These are phyloP conservation scores for Cercospora sojina DNA, from an alignment of 2,329 filamentous ascomycete species.

Conservation along the genomic window DNA sequence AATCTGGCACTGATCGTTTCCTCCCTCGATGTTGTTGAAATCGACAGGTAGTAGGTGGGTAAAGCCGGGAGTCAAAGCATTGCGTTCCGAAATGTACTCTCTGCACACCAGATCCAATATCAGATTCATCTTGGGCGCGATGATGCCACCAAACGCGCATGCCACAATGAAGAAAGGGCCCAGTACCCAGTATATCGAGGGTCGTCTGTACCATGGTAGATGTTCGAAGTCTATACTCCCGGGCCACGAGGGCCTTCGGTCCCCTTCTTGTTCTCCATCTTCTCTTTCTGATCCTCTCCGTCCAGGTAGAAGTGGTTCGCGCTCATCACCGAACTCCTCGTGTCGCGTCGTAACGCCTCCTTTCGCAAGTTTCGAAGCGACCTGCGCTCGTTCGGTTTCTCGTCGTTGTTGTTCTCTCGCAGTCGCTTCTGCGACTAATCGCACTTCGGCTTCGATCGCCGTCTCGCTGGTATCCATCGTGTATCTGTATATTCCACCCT, in stretches of 20 bases:
- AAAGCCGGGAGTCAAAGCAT: constrained; percentile 53
- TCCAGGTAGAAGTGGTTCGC: constrained; percentile 29
- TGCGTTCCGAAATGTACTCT: constrained; percentile 72
- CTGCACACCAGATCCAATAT: constrained; percentile 81
- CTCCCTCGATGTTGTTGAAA: constrained; percentile 53
- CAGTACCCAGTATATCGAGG: constrained; percentile 78
- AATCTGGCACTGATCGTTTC: constrained; percentile 77
- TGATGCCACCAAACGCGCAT: constrained; percentile 78
- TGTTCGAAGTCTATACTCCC: constrained; percentile 55
- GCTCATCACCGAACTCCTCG: constrained; percentile 27
- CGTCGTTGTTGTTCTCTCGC: constrained; percentile 19
- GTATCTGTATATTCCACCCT: not conserved
- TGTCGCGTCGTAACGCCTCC: constrained; percentile 26
- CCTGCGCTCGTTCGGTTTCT: constrained; percentile 21
- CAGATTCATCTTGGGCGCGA: constrained; percentile 85
- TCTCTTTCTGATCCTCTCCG: constrained; percentile 10
- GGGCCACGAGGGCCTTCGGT: constrained; percentile 27
- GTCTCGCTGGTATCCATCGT: constrained; percentile 36
- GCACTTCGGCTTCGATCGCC: constrained; percentile 38
- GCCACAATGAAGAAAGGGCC: constrained; percentile 78
- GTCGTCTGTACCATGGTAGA: constrained; percentile 62
- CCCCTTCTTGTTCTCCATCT: constrained; percentile 26
- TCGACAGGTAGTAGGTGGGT: constrained; percentile 61
- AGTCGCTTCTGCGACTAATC: constrained; percentile 32
- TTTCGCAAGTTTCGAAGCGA: constrained; percentile 27